These are phyloP conservation scores for Streptanthus diversifolius DNA, from an alignment of 345 rosid genomes.

Conservation along the genomic window DNA sequence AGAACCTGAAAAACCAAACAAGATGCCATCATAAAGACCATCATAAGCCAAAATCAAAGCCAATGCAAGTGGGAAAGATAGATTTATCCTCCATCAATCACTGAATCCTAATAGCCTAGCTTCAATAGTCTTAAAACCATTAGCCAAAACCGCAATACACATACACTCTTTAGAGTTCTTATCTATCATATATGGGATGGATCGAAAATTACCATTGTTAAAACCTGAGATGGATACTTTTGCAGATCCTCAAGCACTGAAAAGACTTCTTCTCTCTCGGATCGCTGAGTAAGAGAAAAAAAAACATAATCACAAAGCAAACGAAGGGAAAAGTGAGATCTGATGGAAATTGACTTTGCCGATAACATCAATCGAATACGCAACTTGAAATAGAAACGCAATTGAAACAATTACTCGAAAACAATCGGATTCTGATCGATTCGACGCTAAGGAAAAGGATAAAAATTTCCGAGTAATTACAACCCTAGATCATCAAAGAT, in stretches of 20 bases:
- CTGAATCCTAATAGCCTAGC: background rate
- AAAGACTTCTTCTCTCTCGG: background rate
- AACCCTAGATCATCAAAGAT: slow-evolving; percentile 6
- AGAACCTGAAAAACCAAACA: slow-evolving; percentile 44
- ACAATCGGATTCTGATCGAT: background rate
- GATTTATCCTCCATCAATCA: background rate
- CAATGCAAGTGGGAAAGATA: background rate
- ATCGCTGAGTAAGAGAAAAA: slow-evolving; percentile 7
- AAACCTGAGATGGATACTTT: background rate
- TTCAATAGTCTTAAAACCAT: background rate
- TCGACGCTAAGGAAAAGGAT: background rate
- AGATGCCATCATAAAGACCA: background rate
- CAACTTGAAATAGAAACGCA: background rate
- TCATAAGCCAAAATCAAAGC: background rate
- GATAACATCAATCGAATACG: background rate
- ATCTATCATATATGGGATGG: background rate
- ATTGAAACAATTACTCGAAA: background rate
- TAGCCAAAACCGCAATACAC: background rate
- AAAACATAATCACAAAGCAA: slow-evolving; percentile 24
- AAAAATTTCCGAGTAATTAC: background rate
- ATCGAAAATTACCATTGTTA: slow-evolving; percentile 29
- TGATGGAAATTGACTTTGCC: background rate
- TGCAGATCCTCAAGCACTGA: slow-evolving; percentile 16
- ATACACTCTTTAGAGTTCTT: background rate
- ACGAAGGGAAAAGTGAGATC: slow-evolving; percentile 13